phyloP scores from a whole-genome alignment of 2,329 filamentous ascomycete species.

The Ophiognomonia clavigignenti-juglandacearum region DNA sequence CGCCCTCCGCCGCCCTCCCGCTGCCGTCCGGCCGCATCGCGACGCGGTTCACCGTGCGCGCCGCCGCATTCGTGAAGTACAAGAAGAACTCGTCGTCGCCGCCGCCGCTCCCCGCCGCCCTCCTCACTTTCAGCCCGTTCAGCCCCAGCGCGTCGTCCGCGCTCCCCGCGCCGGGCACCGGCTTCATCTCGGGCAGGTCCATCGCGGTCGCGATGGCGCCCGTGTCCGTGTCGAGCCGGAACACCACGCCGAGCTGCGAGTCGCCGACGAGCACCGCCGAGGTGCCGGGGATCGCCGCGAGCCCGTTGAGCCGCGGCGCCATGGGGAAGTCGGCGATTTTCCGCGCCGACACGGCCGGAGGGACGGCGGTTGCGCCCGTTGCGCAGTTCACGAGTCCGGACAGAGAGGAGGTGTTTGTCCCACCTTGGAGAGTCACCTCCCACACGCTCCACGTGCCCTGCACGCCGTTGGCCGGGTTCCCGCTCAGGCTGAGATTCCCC shows the following conservation, averaged over 20 bases:
- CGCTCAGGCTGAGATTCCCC: conserved; percentile 8
- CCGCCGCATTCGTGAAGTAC: conserved; percentile 24
- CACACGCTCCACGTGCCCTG: conserved; percentile 16
- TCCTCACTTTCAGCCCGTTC: conserved; percentile 23
- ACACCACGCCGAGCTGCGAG: conserved; percentile 22
- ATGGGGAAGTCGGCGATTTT: conserved; percentile 18
- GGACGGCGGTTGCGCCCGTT: neutral
- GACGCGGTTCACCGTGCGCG: conserved; percentile 5
- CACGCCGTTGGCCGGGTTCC: conserved; percentile 13
- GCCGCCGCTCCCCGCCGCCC: too few relatives aligned
- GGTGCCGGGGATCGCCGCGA: conserved; percentile 17
- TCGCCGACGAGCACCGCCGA: conserved; percentile 23
- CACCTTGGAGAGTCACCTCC: conserved; percentile 16
- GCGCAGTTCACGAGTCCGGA: neutral
- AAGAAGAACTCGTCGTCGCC: conserved; percentile 19
- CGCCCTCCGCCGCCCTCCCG: neutral
- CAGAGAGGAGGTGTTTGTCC: neutral
- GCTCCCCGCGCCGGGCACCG: conserved; percentile 9
- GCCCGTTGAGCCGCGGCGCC: conserved; percentile 21
- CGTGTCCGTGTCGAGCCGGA: conserved; percentile 21
- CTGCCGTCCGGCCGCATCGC: conserved; percentile 5
- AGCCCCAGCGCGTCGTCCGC: conserved; percentile 18
- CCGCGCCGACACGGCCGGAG: conserved; percentile 1
- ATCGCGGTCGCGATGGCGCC: conserved; percentile 18
- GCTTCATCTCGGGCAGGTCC: conserved; percentile 22